Evolutionary conservation across 345 rosid species (phyloP).

Genomic region (Arabidopsis arenosa): DNA sequence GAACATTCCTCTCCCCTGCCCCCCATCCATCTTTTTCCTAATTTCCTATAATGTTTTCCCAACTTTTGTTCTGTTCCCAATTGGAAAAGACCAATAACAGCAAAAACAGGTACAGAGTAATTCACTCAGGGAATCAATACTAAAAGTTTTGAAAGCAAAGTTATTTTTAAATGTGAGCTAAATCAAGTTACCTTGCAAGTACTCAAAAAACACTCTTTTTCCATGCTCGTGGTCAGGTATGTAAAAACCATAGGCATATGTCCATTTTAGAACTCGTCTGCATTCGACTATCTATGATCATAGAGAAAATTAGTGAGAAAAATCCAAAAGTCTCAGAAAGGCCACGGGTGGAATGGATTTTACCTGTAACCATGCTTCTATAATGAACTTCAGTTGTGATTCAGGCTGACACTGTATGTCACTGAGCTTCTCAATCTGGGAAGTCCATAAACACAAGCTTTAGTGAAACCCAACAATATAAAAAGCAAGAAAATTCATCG

Average conservation of each 20-base stretch:
- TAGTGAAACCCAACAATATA: conserved; percentile 25
- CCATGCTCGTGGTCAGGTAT: conserved; percentile 75
- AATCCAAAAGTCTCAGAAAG: conserved; percentile 12
- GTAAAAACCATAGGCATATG: conserved; percentile 86
- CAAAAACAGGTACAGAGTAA: no score
- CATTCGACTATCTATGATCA: conserved; percentile 71
- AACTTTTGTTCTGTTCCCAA: no score
- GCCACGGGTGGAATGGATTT: conserved; percentile 10
- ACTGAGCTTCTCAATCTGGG: conserved; percentile 81
- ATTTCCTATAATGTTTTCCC: no score
- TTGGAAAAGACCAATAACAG: no score
- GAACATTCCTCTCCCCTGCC: no score
- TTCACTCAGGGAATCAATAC: conserved; percentile 20
- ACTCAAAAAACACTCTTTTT: conserved; percentile 81
- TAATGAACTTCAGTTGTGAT: conserved; percentile 83
- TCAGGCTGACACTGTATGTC: conserved; percentile 83
- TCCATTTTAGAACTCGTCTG: conserved; percentile 91
- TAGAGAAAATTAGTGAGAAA: conserved; percentile 30
- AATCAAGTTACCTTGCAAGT: conserved; percentile 66
- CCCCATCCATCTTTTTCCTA: no score
- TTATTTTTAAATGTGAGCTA: not conserved
- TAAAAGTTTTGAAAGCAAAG: not conserved
- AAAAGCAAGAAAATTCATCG: not conserved
- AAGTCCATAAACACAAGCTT: conserved; percentile 1
- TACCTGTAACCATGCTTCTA: conserved; percentile 94